phyloP scores from a whole-genome alignment of 2,329 filamentous ascomycete species.

The Monilinia laxa region DNA sequence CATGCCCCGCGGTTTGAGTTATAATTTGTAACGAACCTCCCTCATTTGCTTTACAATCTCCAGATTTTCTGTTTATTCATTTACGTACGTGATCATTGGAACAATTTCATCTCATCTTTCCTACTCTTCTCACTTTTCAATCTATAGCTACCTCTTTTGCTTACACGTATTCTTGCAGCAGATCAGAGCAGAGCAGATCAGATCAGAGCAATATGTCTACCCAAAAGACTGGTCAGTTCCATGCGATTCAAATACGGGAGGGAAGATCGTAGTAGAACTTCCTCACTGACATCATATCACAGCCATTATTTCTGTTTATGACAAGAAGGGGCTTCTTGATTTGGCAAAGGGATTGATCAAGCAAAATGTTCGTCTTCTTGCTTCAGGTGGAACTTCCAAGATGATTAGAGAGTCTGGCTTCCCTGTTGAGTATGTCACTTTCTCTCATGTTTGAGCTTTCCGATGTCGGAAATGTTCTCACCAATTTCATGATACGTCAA shows the following conservation, averaged over 20 bases:
- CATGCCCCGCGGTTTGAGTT: constrained; percentile 19
- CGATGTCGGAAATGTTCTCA: background rate
- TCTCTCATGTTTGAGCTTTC: constrained; percentile 38
- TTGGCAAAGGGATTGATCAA: constrained; percentile 86
- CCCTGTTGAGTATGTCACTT: constrained; percentile 72
- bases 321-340: constrained; percentile 95
- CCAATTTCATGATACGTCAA: background rate
- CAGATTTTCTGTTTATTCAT: background rate
- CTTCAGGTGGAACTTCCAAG: constrained; percentile 91
- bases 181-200: background rate
- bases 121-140: too few relatives aligned
- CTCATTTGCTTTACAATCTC: constrained; percentile 10
- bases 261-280: background rate
- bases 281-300: constrained; percentile 25
- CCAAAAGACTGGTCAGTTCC: constrained; percentile 33
- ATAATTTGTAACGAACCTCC: constrained; percentile 20
- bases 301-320: constrained; percentile 96
- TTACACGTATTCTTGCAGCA: background rate
- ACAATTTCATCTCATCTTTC: background rate
- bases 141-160: background rate
- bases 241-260: constrained; percentile 14
- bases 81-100: constrained; percentile 4
- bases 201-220: constrained; percentile 20
- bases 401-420: constrained; percentile 97
- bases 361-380: constrained; percentile 87